Evolutionary conservation across 257 asterid species (phyloP), one percentile per base, ranked within the genome.

Genomic region (Forsythia suspensa): DNA sequence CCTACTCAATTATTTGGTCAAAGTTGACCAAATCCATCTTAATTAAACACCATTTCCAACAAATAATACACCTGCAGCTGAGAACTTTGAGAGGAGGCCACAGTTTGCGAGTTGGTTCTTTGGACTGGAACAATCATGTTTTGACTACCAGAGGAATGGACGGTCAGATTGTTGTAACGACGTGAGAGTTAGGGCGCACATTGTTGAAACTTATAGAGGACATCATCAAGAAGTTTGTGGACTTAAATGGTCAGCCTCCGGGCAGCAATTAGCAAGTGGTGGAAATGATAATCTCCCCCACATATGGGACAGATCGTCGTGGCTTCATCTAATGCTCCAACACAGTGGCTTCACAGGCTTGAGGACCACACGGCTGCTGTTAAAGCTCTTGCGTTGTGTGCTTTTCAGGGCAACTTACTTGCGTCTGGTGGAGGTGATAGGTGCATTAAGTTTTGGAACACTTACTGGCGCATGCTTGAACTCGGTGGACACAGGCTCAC

Each of bases 321-420:
- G 66, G 80, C 80, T 75, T 80, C 84, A 51, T 70, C 84, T 63
- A 75, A 57, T 38, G 15, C 84, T 40, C 39, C 83, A 24, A 72
- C 68, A 48, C 82, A 67, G 71, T 80, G 84, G 76, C 86, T 76
- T 84, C 87, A 84, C 74, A 68, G 87, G 63, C 75, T 84, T 39
- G 78, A 73, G 52, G 84, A 77, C 42, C 84, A 80, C 39, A 77
- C 87, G 41, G 87, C 85, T 74, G 82, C 85, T 24, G 87, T 84
- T n/a, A 84, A 84, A 59, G 85, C 85, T 24, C 87, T 84, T 59
- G 87, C 82, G 39, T 84, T 85, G 87, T 80, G 85, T 65, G 84
- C 87, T 38, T 83, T 84, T 61, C 87, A 80, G 79, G 76, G 48
- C 0, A 84, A 84, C 70, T 77, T 84, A 70, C 36, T 84, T 20